Evolutionary conservation across 495 filamentous ascomycete genomes (phyloP), one percentile per base, ranked within the genome.

Genomic region (Aspergillus wentii): DNA sequence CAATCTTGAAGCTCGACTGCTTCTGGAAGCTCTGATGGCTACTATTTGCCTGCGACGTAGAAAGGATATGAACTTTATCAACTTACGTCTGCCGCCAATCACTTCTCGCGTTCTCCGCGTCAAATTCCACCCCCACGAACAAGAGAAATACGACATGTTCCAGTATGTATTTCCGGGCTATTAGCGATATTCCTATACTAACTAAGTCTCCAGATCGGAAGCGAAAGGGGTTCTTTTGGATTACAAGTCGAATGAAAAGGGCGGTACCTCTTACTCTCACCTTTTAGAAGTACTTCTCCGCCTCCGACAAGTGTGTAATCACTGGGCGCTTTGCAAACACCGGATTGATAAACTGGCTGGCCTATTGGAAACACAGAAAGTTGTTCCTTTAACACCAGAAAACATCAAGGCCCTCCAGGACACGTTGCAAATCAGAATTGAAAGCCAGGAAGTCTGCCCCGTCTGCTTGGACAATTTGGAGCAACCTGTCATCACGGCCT

Each of bases 31-130:
- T 2, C 66, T 95, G 30, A 92, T 94, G 78, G 69, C 66, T 5
- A 85, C 84, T n/a, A 74, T 94, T 18, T 94, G 86, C 49, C 69
- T 96, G 16, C 76, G 90, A 25, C 78, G 90, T 17, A 80, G 81
- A 46, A 96, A 96, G 60, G 82, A 89, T 37, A 95, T 95, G 89
- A 73, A 72, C 8, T 95, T 95, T 43, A 72, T 96, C 30, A 86
- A 96, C 46, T 63, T 95, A 9, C 80, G 80, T 33, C 72, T 95
- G 1, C 89, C 90, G 1, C 63, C 79, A 8, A 75, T 92, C 41
- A 83, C 80, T 0, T 88, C 90, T 51, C 89, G 85, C 38, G 68
- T 92, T n/a, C 79, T 91, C 51, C 75, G 75, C 6, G 78, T 96
- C 46, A 72, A 80, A 17, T 90, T 94, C 54, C 74, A 80, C 26